Conservation (phyloP, 495 filamentous ascomycete genomes). For the Penicillium arizonense region DNA sequence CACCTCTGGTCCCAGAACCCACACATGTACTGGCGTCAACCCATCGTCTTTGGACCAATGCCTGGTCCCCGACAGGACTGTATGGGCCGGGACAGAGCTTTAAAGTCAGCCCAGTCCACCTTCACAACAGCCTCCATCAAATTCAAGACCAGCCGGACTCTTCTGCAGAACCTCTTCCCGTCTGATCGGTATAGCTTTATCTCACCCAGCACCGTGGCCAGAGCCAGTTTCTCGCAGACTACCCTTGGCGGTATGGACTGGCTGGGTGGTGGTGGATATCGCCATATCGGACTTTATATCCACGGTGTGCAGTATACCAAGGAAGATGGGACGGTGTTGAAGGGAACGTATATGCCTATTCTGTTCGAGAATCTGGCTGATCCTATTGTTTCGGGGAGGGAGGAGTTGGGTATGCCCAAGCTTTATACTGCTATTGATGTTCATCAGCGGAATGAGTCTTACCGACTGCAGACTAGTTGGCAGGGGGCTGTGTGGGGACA, state of each 20-base stretch:
- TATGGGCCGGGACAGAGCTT: conserved; percentile 22
- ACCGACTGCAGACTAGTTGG: conserved; percentile 45
- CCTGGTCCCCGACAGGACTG: conserved; percentile 50
- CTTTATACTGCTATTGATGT: conserved; percentile 49
- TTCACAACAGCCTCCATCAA: conserved; percentile 53
- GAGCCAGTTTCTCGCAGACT: conserved; percentile 48
- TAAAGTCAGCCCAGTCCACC: conserved; percentile 30
- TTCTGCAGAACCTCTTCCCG: conserved; percentile 57
- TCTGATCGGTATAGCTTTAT: conserved; percentile 42
- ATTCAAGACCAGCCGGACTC: conserved; percentile 56
- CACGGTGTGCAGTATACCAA: conserved; percentile 56
- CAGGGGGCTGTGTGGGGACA: conserved; percentile 44
- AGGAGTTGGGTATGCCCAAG: conserved; percentile 60
- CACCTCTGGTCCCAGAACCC: conserved; percentile 41
- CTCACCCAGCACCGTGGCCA: conserved; percentile 45
- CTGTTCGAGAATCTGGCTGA: conserved; percentile 54
- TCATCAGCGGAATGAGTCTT: conserved; percentile 30
- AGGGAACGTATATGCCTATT: conserved; percentile 53
- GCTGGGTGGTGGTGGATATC: conserved; percentile 55
- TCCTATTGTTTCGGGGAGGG: conserved; percentile 50
- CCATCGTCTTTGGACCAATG: conserved; percentile 56
- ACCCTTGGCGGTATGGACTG: conserved; percentile 52
- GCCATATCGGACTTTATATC: conserved; percentile 55
- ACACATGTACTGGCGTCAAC: conserved; percentile 48
- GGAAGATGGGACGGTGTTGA: conserved; percentile 42